A percentile compares a stretch with the other conserved stretches of the same genome.
These are phyloP conservation scores for Magnolia sinica DNA, from an alignment of 164 flowering plant species.

Conservation along the genomic window DNA sequence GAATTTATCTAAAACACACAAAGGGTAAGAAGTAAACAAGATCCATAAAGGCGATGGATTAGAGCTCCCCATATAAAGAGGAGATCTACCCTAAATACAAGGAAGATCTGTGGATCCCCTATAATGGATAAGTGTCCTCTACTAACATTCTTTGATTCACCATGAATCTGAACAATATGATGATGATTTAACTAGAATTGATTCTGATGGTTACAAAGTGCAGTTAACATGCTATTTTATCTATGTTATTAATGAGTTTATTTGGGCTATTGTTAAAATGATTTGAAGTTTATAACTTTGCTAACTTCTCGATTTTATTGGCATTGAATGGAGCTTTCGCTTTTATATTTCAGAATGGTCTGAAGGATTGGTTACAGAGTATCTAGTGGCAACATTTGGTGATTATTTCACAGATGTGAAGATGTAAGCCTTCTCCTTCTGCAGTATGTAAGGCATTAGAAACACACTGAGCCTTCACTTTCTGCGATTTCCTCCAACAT, in stretches of 20 bases:
- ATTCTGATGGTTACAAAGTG: too few relatives aligned
- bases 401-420: conserved; percentile 92
- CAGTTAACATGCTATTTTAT: neutral
- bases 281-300: too few relatives aligned
- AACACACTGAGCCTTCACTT: neutral
- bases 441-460: neutral
- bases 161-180: too few relatives aligned
- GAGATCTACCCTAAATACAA: too few relatives aligned
- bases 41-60: too few relatives aligned
- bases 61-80: too few relatives aligned
- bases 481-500: neutral
- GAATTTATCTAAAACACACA: too few relatives aligned
- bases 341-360: conserved; percentile 66
- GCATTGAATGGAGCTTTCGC: conserved; percentile 1
- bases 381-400: conserved; percentile 88
- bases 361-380: conserved; percentile 94
- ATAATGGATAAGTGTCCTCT: too few relatives aligned
- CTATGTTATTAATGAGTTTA: neutral
- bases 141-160: too few relatives aligned
- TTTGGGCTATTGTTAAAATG: neutral
- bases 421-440: conserved; percentile 51
- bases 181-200: too few relatives aligned
- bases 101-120: too few relatives aligned
- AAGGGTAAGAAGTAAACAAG: too few relatives aligned
- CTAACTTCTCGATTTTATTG: neutral